Evolutionary conservation across 768 basidiomycete species (phyloP).

Genomic region (Rhizopogon salebrosus): DNA sequence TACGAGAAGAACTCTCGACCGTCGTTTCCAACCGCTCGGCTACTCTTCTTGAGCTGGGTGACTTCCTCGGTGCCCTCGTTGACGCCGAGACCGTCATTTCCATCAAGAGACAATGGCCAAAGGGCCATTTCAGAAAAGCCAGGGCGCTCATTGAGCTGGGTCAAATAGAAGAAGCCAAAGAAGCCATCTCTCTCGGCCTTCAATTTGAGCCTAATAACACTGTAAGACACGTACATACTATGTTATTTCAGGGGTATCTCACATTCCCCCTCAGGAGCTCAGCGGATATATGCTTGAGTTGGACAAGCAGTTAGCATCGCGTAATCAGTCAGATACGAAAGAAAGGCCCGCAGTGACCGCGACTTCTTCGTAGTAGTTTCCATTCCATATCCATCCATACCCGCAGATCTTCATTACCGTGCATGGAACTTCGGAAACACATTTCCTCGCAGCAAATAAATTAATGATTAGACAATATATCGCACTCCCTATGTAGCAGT

Average conservation of each 20-base stretch:
- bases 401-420: background rate
- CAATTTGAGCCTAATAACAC: constrained; percentile 73
- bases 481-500: background rate
- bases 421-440: background rate
- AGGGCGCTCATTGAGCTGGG: constrained; percentile 79
- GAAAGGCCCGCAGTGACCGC: background rate
- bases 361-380: background rate
- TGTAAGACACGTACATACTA: constrained; percentile 31
- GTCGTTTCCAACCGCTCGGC: constrained; percentile 90
- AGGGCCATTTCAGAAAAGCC: constrained; percentile 93
- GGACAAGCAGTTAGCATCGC: constrained; percentile 17
- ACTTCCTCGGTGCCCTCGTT: constrained; percentile 71
- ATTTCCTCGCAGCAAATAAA: background rate
- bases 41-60: constrained; percentile 71
- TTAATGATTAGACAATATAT: background rate
- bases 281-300: constrained; percentile 28
- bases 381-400: background rate
- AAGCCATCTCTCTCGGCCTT: constrained; percentile 77
- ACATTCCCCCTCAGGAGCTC: constrained; percentile 21
- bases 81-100: constrained; percentile 91
- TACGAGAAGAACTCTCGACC: constrained; percentile 88
- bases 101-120: constrained; percentile 85
- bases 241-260: background rate
- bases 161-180: constrained; percentile 67
- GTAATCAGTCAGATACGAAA: background rate